Evolutionary conservation across 345 rosid species (phyloP), one percentile per base, ranked within the genome.

Genomic region (Pistacia integerrima): DNA sequence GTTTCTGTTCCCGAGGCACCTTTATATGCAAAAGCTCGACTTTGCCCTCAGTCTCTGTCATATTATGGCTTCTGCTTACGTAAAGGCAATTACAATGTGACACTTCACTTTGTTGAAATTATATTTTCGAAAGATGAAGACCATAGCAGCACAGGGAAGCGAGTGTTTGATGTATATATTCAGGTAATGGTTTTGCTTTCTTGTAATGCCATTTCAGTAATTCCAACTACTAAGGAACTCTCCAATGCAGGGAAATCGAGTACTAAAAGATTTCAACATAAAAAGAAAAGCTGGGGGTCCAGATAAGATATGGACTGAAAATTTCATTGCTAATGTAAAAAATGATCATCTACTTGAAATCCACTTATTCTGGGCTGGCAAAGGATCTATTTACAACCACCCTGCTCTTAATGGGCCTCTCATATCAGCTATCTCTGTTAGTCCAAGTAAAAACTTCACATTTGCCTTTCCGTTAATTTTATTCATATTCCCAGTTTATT

Each of bases 1-100:
- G 70, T 56, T 17, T 20, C 74, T 30, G 63, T 25, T 63, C 1
- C 11, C 11, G 77, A 67, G 5, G 54, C 62, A 22, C 12, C 70
- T 36, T n/a, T 81, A 6, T 36, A 52, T 74, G 56, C 33, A 8
- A 22, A 67, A 5, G 75, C 83, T 46, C 83, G 83, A 3, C 25
- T 72, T 38, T 81, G 83, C 56, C 83, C 83, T 3, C 46, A 68
- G 1, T 46, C 80, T 73, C 74, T 80, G 11, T 68, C 57, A 65
- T 80, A 80, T 64, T 76, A 80, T 55, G 80, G 77, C 73, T 76
- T n/a, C 25, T 76, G 83, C 61, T 67, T 81, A 6, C 72, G 5
- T 2, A 67, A 76, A 0, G 83, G 83, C 18, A 61, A 55, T 17
- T 81, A 81, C 68, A 72, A 1, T 5, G 80, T 81, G n/a, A 55